Base-by-base conservation (phyloP, 129 eudicot species). In the Mikania micrantha region DNA sequence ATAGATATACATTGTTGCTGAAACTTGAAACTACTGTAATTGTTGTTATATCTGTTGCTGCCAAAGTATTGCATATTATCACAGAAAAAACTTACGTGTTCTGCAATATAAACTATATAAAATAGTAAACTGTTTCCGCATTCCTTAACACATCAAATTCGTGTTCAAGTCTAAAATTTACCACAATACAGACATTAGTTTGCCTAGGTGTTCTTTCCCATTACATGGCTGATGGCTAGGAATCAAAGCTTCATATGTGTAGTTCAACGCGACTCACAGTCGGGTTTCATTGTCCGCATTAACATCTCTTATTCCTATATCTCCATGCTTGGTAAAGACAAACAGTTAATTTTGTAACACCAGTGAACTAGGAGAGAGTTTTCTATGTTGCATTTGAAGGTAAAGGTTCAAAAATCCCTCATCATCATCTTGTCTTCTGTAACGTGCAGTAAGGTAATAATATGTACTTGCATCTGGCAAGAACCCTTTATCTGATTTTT, bases 351-450 rank as follows among this genome's bases (percentile, higher is more conserved):
- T 81, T 79, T 36, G 57, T 47, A 85, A 79, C 58, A 80, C 83
- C 47, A 35, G 28, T 2, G 65, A 42, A 52, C 79, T 67, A 20
- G 88, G 87, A 75, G 85, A 59, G 5, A 91, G 61, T 58, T 86
- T 79, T 63, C 70, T 83, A 60, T 77, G 85, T 45, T 83, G 90
- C 97, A 90, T 90, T 81, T 90, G 91, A 50, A 78, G 74, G 27
- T 75, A 84, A 40, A 90, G 40, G 73, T 84, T 87, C 10, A 82
- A 75, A 73, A 78, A 85, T 19, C 79, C 79, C 69, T 79, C 79
- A 39, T 78, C 45, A 41, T 82, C 79, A 54, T 81, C 80, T 49
- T 74, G 80, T 65, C 61, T 75, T 27, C 71, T 60, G 80, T 87
- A 90, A 38, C 97, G 91, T 20, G 79, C 77, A 64, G 84, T 69